Evolutionary conservation across 352 stramenopile species (phyloP), one percentile per base, ranked within the genome.

Genomic region (Globisporangium barbulae): DNA sequence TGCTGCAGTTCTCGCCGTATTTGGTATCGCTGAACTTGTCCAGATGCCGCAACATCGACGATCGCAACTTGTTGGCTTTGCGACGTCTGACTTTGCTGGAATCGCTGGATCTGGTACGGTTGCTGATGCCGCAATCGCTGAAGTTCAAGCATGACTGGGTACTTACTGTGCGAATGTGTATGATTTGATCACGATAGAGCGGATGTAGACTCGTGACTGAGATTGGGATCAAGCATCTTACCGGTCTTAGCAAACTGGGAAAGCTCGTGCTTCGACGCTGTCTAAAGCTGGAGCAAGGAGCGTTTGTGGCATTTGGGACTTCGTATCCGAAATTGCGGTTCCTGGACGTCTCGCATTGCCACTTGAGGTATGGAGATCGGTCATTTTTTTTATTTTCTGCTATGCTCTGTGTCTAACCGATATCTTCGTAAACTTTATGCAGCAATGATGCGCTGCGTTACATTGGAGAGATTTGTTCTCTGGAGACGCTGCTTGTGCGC

Each of bases 181-280:
- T 35, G 2, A 17, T 60, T 6, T 54, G 22, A 2, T 3, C 53
- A 31, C 67, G 41, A 8, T 28, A 93, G 76, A 73, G 64, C 68
- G 83, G 81, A 2, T 90, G 81, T 39, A 63, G 56, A 9, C 74
- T 77, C 48, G 47, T 92, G 49, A 90, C 75, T 0, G 72, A 90
- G 56, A 64, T 75, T 61, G 83, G 83, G 0, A 53, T 93, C 13
- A 76, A 83, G 30, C 70, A 75, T 21, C 56, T 91, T 19, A 61
- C 52, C 4, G 70, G 68, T 19, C 64, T 93, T 17, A 64, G 60
- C n/a, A 63, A 74, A 47, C 59, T 93, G 22, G 71, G 86, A 59
- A 83, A 74, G 41, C 62, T 93, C 30, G 63, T 76, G 56, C 56
- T 91, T n/a, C 74, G 68, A 61, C 78, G 76, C 8, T 93, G 85